Base-by-base conservation (phyloP, 202 grass and related monocot genomes). In the Digitaria exilis region DNA sequence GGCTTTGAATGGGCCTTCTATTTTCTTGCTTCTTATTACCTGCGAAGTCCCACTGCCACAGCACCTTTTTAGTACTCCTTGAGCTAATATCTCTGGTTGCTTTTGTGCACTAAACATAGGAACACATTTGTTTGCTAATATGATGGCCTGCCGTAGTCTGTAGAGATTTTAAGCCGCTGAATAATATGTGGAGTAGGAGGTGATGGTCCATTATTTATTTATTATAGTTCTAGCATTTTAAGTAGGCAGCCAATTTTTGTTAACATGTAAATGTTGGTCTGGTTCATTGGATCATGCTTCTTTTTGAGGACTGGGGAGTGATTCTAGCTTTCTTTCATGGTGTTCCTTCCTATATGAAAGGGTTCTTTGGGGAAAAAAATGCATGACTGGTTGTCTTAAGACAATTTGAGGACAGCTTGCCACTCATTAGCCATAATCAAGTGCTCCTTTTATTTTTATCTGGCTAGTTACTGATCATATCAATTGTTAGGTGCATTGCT, bases 371-470 rank as follows among this genome's bases (percentile, higher is more conserved):
- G 8, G 37, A 39, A 39, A 19, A 49, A 74, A 82, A 39, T 3
- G 8, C 2, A 39, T 5, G 0, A 31, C 12, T 22, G 18, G 39
- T 70, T 70, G 78, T 44, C 67, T 34, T 15, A 5, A 46, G 41
- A 71, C 57, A 17, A 5, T 46, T 59, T 81, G 41, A 73, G 32
- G 48, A 51, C 15, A 51, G 54, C 80, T 41, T 82, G 9, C 74
- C 1, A n/a, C n/a, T n/a, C n/a, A n/a, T n/a, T n/a, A n/a, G n/a
- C n/a, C n/a, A n/a, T 8, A 3, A 17, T 43, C n/a, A 49, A 39
- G 7, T 59, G 21, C 50, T 70, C 7, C 39, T 63, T 60, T 2
- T 21, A 4, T 26, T 52, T 63, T 49, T 39, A 17, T 26, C 26
- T 31, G 46, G 18, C 22, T 30, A 37, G 25, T 76, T 56, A 16